These are phyloP conservation scores for Gynandropsis gynandra DNA, from an alignment of 345 rosid genomes.

Conservation along the genomic window DNA sequence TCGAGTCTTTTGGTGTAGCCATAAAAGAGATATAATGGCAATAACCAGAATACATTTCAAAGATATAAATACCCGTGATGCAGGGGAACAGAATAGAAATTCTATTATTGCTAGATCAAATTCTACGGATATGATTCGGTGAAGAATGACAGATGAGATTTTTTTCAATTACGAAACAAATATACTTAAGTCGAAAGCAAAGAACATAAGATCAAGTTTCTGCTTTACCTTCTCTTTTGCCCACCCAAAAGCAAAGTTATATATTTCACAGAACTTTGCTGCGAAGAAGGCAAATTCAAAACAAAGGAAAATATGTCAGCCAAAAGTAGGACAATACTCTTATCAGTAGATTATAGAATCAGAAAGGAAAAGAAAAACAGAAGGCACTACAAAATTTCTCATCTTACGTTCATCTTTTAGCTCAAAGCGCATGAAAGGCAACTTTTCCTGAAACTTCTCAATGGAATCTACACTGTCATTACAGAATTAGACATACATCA, in stretches of 20 bases:
- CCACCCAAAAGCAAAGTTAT: conserved; percentile 97
- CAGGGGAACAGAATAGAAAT: too few species aligned
- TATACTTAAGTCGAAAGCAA: background rate
- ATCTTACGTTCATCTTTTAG: too few species aligned
- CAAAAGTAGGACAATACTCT: background rate
- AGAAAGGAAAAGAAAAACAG: too few species aligned
- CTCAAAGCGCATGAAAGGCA: conserved; percentile 73
- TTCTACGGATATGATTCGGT: too few species aligned
- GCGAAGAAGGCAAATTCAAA: conserved; percentile 31
- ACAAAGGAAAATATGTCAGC: conserved; percentile 16
- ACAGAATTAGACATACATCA: conserved; percentile 26
- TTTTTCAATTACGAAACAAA: conserved; percentile 3
- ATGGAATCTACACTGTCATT: conserved; percentile 81
- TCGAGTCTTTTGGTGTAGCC: too few species aligned
- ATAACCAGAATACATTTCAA: too few species aligned
- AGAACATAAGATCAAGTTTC: conserved; percentile 1
- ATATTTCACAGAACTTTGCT: conserved; percentile 94
- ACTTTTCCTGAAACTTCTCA: conserved; percentile 75
- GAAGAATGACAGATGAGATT: too few species aligned
- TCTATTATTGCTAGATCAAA: too few species aligned
- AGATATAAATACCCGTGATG: too few species aligned
- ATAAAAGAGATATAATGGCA: too few species aligned
- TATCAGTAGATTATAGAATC: too few species aligned
- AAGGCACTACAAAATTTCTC: too few species aligned
- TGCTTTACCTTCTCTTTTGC: conserved; percentile 98